Conservation (phyloP, 345 rosid genomes). For the Brassica juncea region DNA sequence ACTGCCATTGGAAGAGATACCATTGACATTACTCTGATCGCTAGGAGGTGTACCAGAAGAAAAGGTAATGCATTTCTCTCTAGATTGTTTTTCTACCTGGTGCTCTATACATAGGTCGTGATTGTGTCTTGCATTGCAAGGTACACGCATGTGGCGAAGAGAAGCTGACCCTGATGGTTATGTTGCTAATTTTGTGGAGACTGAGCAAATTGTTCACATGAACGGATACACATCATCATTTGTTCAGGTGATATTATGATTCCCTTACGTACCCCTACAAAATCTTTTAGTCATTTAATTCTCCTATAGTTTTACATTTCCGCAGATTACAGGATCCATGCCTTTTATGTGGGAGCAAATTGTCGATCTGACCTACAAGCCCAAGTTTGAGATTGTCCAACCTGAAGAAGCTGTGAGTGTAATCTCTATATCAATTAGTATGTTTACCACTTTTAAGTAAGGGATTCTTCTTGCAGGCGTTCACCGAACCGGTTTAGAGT, state of each 20-base stretch:
- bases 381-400: constrained; percentile 81
- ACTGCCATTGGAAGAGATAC: constrained; percentile 88
- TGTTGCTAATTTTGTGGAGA: constrained; percentile 59
- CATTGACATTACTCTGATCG: constrained; percentile 75
- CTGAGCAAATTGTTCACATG: constrained; percentile 62
- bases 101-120: background rate
- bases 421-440: background rate
- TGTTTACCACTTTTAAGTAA: constrained; percentile 7
- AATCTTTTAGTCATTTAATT: constrained; percentile 3
- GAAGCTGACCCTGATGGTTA: constrained; percentile 98
- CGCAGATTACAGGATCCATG: constrained; percentile 63
- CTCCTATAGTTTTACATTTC: background rate
- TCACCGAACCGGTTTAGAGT: too few species aligned
- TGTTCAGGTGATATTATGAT: constrained; percentile 60
- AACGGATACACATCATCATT: constrained; percentile 61
- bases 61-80: too few species aligned
- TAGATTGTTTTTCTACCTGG: background rate
- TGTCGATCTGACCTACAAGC: constrained; percentile 92
- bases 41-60: constrained; percentile 54
- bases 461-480: constrained; percentile 49
- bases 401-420: constrained; percentile 92
- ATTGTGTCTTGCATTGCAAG: constrained; percentile 38
- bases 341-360: constrained; percentile 67
- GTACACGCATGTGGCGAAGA: constrained; percentile 98
- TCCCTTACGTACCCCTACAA: background rate